phyloP scores from a whole-genome alignment of 192 early-diverging fungal genomes.

The Coemansia sp. region DNA sequence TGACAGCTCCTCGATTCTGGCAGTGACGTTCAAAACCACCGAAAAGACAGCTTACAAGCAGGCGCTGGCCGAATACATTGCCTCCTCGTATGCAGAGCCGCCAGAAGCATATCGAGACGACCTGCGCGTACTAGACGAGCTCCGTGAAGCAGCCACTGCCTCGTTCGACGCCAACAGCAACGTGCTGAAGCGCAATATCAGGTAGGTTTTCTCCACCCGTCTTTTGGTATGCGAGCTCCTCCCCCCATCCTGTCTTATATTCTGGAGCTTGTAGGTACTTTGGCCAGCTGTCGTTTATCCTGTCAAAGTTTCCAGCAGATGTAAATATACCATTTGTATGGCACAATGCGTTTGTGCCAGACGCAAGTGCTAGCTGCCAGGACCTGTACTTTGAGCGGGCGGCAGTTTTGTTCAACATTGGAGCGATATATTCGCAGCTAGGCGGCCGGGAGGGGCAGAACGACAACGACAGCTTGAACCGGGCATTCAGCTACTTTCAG shows the following conservation, averaged over 20 bases:
- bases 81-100: conserved; percentile 77
- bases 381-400: conserved; percentile 84
- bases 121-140: conserved; percentile 75
- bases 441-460: conserved; percentile 65
- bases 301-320: conserved; percentile 85
- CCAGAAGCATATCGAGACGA: conserved; percentile 84
- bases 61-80: conserved; percentile 67
- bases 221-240: too few species aligned
- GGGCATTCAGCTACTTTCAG: conserved; percentile 78
- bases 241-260: too few species aligned
- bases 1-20: conserved; percentile 33
- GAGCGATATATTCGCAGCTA: conserved; percentile 78
- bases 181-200: conserved; percentile 64
- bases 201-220: conserved; percentile 51
- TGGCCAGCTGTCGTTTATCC: conserved; percentile 78
- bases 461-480: conserved; percentile 74
- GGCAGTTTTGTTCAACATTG: conserved; percentile 81
- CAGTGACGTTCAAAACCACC: conserved; percentile 41
- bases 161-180: conserved; percentile 58
- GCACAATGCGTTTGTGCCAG: conserved; percentile 37
- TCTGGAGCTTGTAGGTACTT: conserved; percentile 31
- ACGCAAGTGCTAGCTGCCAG: conserved; percentile 64
- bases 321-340: conserved; percentile 54
- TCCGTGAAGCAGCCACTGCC: conserved; percentile 67
- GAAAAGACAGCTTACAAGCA: conserved; percentile 31